Conservation (phyloP, 805 yeast species). For the Ogataea trehaloabstinens region DNA sequence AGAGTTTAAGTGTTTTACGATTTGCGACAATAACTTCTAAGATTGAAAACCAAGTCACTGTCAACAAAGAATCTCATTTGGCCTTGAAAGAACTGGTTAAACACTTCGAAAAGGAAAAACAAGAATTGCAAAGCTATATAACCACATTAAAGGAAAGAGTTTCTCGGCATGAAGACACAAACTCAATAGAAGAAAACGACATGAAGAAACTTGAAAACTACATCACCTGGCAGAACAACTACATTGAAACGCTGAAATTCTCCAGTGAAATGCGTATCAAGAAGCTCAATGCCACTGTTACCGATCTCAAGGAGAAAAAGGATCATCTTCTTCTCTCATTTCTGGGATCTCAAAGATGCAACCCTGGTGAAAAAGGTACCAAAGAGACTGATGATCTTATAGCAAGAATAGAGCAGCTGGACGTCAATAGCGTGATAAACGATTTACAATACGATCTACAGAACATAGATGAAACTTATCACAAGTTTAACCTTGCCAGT, state of each 20-base stretch:
- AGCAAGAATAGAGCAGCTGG: constrained; percentile 8
- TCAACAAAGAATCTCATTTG: constrained; percentile 42
- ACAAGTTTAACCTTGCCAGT: background rate
- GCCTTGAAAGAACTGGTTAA: constrained; percentile 33
- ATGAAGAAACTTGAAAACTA: constrained; percentile 22
- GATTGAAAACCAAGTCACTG: constrained; percentile 59
- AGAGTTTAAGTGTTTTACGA: constrained; percentile 69
- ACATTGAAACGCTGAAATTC: constrained; percentile 21
- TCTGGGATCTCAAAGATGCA: constrained; percentile 1
- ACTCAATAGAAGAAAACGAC: constrained; percentile 6
- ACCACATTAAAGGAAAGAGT: constrained; percentile 10
- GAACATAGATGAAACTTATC: background rate
- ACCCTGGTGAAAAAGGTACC: background rate
- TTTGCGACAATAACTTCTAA: constrained; percentile 76
- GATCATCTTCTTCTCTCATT: constrained; percentile 7
- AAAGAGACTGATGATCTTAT: constrained; percentile 10
- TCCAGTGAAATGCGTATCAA: constrained; percentile 12
- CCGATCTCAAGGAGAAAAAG: constrained; percentile 9
- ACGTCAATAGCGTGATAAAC: constrained; percentile 6
- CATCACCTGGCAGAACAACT: constrained; percentile 25
- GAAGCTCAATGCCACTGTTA: constrained; percentile 5
- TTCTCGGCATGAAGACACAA: background rate
- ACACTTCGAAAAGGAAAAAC: constrained; percentile 27
- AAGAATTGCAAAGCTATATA: constrained; percentile 18
- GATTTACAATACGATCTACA: constrained; percentile 12